phyloP scores from a whole-genome alignment of 805 yeast genomes.

The Saturnispora sekii region DNA sequence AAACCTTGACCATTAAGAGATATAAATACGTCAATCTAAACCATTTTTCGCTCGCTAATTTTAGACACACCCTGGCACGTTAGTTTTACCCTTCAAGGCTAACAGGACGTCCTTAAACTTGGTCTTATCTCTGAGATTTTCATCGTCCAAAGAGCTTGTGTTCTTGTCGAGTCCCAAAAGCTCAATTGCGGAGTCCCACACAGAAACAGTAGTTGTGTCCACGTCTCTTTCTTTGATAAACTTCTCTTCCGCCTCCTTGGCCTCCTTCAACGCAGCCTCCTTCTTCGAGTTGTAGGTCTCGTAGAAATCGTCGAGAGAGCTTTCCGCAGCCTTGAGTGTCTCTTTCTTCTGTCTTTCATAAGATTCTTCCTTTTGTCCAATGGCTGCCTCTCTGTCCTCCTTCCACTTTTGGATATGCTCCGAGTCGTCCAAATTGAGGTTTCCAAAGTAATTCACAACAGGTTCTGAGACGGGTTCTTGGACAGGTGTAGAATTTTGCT shows the following conservation, averaged over 20 bases:
- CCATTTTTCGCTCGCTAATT: background rate
- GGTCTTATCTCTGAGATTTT: conserved; percentile 38
- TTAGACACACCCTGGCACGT: conserved; percentile 39
- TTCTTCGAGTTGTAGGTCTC: conserved; percentile 81
- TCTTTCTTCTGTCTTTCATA: conserved; percentile 55
- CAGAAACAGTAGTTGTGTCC: conserved; percentile 38
- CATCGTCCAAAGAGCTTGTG: conserved; percentile 27
- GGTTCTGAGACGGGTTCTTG: background rate
- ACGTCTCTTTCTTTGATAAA: conserved; percentile 69
- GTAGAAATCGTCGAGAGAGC: conserved; percentile 84
- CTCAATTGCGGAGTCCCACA: conserved; percentile 49
- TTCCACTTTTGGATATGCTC: conserved; percentile 69
- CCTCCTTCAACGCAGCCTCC: conserved; percentile 55
- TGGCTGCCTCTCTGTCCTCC: conserved; percentile 68
- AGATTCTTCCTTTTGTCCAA: conserved; percentile 67
- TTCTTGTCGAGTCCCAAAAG: conserved; percentile 30
- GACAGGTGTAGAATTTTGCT: background rate
- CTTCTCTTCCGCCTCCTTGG: conserved; percentile 57
- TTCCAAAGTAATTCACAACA: conserved; percentile 31
- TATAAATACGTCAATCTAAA: no score
- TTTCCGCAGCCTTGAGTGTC: conserved; percentile 65
- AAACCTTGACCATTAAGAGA: no score
- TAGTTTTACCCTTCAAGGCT: conserved; percentile 46
- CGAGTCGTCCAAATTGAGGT: conserved; percentile 37
- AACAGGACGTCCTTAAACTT: conserved; percentile 42